These are phyloP conservation scores for Trypanosoma melophagium DNA, from an alignment of 208 protist genomes.

Conservation along the genomic window DNA sequence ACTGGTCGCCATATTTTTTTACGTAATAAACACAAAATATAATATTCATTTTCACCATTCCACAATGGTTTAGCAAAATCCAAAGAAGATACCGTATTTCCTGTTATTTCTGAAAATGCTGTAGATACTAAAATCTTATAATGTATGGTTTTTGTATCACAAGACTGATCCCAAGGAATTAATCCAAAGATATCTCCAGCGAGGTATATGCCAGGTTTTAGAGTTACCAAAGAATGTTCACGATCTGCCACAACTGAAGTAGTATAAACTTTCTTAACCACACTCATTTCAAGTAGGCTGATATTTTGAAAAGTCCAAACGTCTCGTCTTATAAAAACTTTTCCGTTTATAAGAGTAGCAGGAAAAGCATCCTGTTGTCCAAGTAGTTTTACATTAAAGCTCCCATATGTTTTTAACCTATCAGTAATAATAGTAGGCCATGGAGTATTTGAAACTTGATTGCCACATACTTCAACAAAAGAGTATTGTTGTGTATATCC, in stretches of 20 bases:
- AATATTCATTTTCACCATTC: constrained; percentile 36
- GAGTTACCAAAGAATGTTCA: constrained; percentile 35
- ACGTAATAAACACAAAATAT: constrained; percentile 36
- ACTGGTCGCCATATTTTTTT: neutral
- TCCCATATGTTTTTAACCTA: constrained; percentile 7
- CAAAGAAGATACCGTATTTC: constrained; percentile 28
- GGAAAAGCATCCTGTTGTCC: neutral
- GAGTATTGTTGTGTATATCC: constrained; percentile 5
- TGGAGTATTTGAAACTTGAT: neutral
- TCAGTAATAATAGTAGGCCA: constrained; percentile 15
- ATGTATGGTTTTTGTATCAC: constrained; percentile 14
- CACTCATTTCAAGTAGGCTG: constrained; percentile 1
- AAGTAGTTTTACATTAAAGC: constrained; percentile 10
- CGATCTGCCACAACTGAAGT: constrained; percentile 37
- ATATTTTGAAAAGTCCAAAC: neutral
- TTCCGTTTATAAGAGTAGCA: constrained; percentile 1
- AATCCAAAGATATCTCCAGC: constrained; percentile 48
- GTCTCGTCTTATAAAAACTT: constrained; percentile 7
- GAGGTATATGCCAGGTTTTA: constrained; percentile 28
- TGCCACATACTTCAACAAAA: constrained; percentile 13
- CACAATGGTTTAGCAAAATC: constrained; percentile 42
- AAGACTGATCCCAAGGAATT: constrained; percentile 41
- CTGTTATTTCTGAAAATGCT: constrained; percentile 31
- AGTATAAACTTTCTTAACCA: neutral
- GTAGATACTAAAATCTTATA: constrained; percentile 16